Conservation (phyloP, 208 protist genomes). For the Trypanosoma vivax region DNA sequence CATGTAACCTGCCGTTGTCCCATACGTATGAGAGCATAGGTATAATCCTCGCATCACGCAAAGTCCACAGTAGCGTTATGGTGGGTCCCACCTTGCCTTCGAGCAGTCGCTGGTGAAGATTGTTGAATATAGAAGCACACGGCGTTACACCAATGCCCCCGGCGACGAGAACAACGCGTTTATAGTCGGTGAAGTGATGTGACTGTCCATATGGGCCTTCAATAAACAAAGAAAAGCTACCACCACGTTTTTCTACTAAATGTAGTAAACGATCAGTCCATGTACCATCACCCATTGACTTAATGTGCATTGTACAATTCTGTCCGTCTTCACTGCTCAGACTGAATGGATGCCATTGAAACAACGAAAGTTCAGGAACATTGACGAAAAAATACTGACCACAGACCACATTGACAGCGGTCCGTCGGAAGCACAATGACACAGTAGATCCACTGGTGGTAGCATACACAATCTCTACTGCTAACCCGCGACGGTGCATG, state of each 20-base stretch:
- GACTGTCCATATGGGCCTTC: slow-evolving; percentile 40
- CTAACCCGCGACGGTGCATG: slow-evolving; percentile 27
- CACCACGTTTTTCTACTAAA: slow-evolving; percentile 12
- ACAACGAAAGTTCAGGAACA: slow-evolving; percentile 41
- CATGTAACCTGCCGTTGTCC: background rate
- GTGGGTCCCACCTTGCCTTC: background rate
- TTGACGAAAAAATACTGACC: slow-evolving; percentile 49
- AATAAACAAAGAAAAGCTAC: slow-evolving; percentile 25
- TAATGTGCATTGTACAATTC: slow-evolving; percentile 29
- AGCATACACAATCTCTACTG: slow-evolving; percentile 13
- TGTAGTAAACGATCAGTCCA: slow-evolving; percentile 35
- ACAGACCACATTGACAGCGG: slow-evolving; percentile 3
- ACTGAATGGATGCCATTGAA: slow-evolving; percentile 71
- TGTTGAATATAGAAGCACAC: slow-evolving; percentile 34
- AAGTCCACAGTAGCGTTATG: slow-evolving; percentile 12
- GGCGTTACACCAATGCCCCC: slow-evolving; percentile 43
- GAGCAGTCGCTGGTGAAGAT: slow-evolving; percentile 12
- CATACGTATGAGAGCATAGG: slow-evolving; percentile 16
- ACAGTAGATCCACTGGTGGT: slow-evolving; percentile 4
- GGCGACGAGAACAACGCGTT: slow-evolving; percentile 29
- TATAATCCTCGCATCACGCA: slow-evolving; percentile 12
- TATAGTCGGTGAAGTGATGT: slow-evolving; percentile 28
- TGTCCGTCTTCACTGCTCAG: slow-evolving; percentile 13
- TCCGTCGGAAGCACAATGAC: slow-evolving; percentile 9
- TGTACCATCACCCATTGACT: slow-evolving; percentile 39